Conservation (phyloP, 164 flowering plant genomes). For the Sedum album region DNA sequence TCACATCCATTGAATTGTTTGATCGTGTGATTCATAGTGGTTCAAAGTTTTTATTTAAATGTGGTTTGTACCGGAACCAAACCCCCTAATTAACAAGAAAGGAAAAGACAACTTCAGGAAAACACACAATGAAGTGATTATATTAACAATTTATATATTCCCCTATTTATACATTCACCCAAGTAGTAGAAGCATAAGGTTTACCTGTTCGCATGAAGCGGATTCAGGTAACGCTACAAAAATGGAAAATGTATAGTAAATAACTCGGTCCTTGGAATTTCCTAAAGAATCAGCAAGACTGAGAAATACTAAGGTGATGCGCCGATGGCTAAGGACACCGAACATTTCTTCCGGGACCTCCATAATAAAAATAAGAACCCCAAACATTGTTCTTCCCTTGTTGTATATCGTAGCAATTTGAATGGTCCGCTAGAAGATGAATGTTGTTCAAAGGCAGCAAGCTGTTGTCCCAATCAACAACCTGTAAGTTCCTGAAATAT, state of each 20-base stretch:
- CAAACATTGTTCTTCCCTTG: not conserved
- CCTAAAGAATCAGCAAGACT: not conserved
- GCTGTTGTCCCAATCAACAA: slow-evolving; percentile 12
- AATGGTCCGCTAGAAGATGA: not conserved
- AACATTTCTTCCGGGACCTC: slow-evolving; percentile 18
- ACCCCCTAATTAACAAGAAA: no score
- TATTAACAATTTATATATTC: not conserved
- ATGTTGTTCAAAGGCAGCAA: not conserved
- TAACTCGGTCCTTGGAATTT: not conserved
- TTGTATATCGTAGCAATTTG: slow-evolving; percentile 11
- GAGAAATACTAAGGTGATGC: not conserved
- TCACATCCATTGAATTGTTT: no score
- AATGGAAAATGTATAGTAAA: not conserved
- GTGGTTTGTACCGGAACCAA: no score
- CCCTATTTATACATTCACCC: slow-evolving; percentile 2
- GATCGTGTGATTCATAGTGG: not conserved
- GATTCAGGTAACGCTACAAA: not conserved
- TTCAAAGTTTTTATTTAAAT: no score
- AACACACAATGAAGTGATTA: not conserved
- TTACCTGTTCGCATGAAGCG: not conserved
- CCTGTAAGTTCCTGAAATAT: slow-evolving; percentile 11
- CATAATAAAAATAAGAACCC: slow-evolving; percentile 17
- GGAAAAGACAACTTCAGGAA: not conserved
- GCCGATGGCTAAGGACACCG: slow-evolving; percentile 5
- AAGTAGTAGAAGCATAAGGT: not conserved